phyloP scores from a whole-genome alignment of 2,329 filamentous ascomycete species.

The Fusarium tricinctum region DNA sequence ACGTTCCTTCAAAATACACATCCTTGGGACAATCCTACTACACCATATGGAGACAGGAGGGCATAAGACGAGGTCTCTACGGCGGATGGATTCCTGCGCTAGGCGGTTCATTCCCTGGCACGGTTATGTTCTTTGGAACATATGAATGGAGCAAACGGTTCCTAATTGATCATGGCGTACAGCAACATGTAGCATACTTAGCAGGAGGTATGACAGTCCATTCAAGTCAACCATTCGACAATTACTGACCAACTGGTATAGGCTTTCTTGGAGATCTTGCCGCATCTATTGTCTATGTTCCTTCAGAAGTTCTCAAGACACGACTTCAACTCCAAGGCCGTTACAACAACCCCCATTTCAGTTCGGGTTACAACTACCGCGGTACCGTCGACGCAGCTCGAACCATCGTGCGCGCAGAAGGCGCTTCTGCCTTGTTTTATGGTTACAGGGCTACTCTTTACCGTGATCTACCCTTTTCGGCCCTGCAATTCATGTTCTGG shows the following conservation, averaged over 20 bases:
- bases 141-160: conserved; percentile 96
- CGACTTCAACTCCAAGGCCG: conserved; percentile 93
- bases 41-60: conserved; percentile 94
- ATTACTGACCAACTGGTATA: conserved; percentile 52
- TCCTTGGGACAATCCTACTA: conserved; percentile 91
- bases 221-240: not conserved
- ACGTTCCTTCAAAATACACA: conserved; percentile 92
- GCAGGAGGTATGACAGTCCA: conserved; percentile 72
- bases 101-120: conserved; percentile 92
- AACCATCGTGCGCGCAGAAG: conserved; percentile 87
- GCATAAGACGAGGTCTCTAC: conserved; percentile 86
- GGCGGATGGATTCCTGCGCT: conserved; percentile 94
- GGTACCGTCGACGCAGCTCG: conserved; percentile 85
- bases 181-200: conserved; percentile 87
- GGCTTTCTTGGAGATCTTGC: conserved; percentile 94
- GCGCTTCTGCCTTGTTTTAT: conserved; percentile 87
- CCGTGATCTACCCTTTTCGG: conserved; percentile 94
- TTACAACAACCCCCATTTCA: conserved; percentile 94
- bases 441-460: conserved; percentile 98
- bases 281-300: conserved; percentile 93
- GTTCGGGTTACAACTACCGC: conserved; percentile 95
- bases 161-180: conserved; percentile 86
- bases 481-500: conserved; percentile 97
- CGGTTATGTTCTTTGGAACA: conserved; percentile 93
- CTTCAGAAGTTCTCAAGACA: conserved; percentile 98